Percentiles rank a stretch among this genome's conserved stretches.
phyloP scores from a whole-genome alignment of 2,329 filamentous ascomycete species.

The Arthrobotrys sphaeroides region DNA sequence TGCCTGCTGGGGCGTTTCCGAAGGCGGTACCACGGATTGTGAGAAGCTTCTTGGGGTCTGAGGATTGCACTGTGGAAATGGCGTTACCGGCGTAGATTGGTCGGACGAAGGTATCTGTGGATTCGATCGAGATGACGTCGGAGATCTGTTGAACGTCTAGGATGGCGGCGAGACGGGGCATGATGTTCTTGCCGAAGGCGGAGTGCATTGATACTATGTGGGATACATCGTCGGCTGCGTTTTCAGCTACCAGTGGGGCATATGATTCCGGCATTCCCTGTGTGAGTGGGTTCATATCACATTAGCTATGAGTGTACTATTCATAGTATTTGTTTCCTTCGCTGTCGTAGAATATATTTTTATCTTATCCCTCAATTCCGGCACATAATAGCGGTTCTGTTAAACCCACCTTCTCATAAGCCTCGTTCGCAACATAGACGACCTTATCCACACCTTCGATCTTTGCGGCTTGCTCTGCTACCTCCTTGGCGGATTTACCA shows the following conservation, averaged over 20 bases:
- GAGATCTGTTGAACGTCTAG: slow-evolving; percentile 93
- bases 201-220: slow-evolving; percentile 91
- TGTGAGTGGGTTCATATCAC: background rate
- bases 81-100: slow-evolving; percentile 98
- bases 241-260: slow-evolving; percentile 91
- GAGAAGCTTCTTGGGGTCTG: slow-evolving; percentile 84
- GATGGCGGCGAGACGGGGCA: slow-evolving; percentile 89
- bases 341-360: slow-evolving; percentile 5
- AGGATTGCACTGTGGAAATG: slow-evolving; percentile 92
- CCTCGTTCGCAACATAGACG: slow-evolving; percentile 83
- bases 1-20: slow-evolving; percentile 75
- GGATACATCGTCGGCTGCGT: slow-evolving; percentile 93
- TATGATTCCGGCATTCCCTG: slow-evolving; percentile 92
- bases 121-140: slow-evolving; percentile 85
- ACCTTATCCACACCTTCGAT: slow-evolving; percentile 92
- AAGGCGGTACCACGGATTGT: slow-evolving; percentile 95
- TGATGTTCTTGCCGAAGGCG: slow-evolving; percentile 93
- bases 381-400: background rate
- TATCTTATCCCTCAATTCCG: background rate
- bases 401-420: slow-evolving; percentile 85
- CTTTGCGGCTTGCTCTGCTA: slow-evolving; percentile 85
- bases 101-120: slow-evolving; percentile 92
- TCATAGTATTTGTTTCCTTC: background rate
- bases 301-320: slow-evolving; percentile 3
- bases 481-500: slow-evolving; percentile 77